These are phyloP conservation scores for Actinidia arguta DNA, from an alignment of 179 eudicot genomes.

Conservation along the genomic window DNA sequence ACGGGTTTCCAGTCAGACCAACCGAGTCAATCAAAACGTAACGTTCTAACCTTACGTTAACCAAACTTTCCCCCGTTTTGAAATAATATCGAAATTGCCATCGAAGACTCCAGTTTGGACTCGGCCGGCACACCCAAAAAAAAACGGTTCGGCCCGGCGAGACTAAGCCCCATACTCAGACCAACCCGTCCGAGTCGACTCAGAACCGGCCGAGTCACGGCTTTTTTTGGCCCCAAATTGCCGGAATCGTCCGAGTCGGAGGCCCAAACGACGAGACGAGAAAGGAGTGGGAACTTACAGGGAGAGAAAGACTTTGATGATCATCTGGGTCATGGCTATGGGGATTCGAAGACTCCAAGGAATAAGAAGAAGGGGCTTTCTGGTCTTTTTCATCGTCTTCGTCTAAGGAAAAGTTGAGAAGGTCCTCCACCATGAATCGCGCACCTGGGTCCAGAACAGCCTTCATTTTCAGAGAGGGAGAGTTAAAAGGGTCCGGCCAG, in stretches of 20 bases:
- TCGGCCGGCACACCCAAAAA: neutral
- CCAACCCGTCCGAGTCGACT: slow-evolving; percentile 28
- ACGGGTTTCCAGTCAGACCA: too few relatives aligned
- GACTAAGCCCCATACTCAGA: neutral
- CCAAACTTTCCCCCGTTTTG: too few relatives aligned
- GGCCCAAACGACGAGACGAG: neutral
- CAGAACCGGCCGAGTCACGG: slow-evolving; percentile 18
- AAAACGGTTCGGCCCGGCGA: neutral
- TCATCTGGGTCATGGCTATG: slow-evolving; percentile 26
- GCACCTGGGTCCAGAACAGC: slow-evolving; percentile 33
- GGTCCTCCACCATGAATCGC: slow-evolving; percentile 49
- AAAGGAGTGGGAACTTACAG: slow-evolving; percentile 44
- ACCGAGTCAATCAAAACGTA: neutral
- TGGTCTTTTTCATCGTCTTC: slow-evolving; percentile 28
- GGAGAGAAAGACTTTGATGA: slow-evolving; percentile 26
- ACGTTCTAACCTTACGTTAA: neutral
- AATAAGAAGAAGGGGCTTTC: slow-evolving; percentile 28
- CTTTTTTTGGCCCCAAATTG: neutral
- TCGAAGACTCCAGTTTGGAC: too few relatives aligned
- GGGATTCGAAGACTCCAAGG: slow-evolving; percentile 36
- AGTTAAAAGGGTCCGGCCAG: neutral
- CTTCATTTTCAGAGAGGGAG: slow-evolving; percentile 36
- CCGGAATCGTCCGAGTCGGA: slow-evolving; percentile 31
- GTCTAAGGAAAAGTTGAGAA: slow-evolving; percentile 63
- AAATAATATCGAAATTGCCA: too few relatives aligned